Evolutionary conservation across 2,329 filamentous ascomycete genomes (phyloP), one percentile per base, ranked within the genome.

Genomic region (Apiospora kogelbergensis): DNA sequence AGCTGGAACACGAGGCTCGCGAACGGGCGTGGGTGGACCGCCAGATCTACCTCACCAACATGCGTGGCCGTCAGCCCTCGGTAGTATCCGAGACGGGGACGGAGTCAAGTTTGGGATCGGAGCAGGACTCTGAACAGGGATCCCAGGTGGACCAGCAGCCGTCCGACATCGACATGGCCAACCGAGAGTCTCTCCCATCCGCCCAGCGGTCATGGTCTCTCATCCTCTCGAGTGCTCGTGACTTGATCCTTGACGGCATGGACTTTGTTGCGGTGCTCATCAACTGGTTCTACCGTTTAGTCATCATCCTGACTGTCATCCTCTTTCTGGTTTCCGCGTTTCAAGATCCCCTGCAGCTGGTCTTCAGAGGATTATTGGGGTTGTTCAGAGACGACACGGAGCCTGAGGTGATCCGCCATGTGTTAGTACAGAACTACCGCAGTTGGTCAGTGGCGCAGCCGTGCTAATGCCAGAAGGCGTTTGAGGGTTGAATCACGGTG

Each of bases 391-490:
- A 26, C 24, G 65, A 66, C 6, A n/a, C 10, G 15, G 40, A 33
- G 30, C 42, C 30, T 5, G 17, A 48, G 3, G 65, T 53, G 22
- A 15, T 44, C 9, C 26, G 33, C 26, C 53, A 66, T n/a, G 44
- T 53, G 15, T 53, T 53, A 33, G 65, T 66, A 22, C 42, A 40
- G 30, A 24, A 66, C 20, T 46, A 46, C 30, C 26, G 40, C 30
- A 41, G 44, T 33, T 66, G 65, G 65, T 44, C 65, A 37, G 33
- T 53, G 6, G 42, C 65, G 6, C 65, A 66, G 44, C 65, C 30
- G 10, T 48, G 63, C 41, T 44, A 44, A 22, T 26, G 33, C 9
- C 15, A 20, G 48, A 30, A 57, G 48, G 33, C 6, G 6, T 7
- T n/a, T 6, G 48, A 26, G 20, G 3, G 24, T 20, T 33, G 33